A percentile compares a stretch with the other conserved stretches of the same genome.
Conservation (phyloP, 176 grass and related monocot genomes). For the Elaeis guineensis region DNA sequence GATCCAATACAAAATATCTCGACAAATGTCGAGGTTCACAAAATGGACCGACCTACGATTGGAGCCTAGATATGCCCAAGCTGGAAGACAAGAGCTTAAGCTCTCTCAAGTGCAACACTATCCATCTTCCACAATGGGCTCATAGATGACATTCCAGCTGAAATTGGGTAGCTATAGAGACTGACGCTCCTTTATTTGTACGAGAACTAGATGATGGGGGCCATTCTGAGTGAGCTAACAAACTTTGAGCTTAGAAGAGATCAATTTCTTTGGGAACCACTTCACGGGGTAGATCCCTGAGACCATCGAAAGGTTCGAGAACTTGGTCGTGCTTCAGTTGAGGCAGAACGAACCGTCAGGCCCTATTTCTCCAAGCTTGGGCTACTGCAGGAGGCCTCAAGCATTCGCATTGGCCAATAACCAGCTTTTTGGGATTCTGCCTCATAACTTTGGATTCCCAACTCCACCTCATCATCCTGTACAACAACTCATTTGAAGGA, state of each 20-base stretch:
- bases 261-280: constrained; percentile 89
- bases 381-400: constrained; percentile 57
- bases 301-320: constrained; percentile 59
- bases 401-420: constrained; percentile 77
- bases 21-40: too few species aligned
- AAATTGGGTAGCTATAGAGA: constrained; percentile 55
- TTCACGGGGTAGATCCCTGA: constrained; percentile 56
- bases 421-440: constrained; percentile 52
- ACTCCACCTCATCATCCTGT: constrained; percentile 65
- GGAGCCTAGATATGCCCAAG: too few species aligned
- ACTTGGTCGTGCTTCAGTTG: constrained; percentile 70
- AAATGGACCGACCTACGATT: too few species aligned
- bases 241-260: constrained; percentile 73
- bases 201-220: constrained; percentile 82
- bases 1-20: too few species aligned
- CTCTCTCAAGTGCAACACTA: too few species aligned
- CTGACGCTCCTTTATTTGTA: constrained; percentile 61
- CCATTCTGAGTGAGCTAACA: constrained; percentile 54
- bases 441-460: constrained; percentile 39
- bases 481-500: constrained; percentile 81
- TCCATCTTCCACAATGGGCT: constrained; percentile 81
- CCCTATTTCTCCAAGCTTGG: constrained; percentile 58
- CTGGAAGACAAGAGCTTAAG: too few species aligned
- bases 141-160: constrained; percentile 44
- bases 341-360: constrained; percentile 83